These are phyloP conservation scores for Trifolium dubium DNA, from an alignment of 306 rosid species.

Conservation along the genomic window DNA sequence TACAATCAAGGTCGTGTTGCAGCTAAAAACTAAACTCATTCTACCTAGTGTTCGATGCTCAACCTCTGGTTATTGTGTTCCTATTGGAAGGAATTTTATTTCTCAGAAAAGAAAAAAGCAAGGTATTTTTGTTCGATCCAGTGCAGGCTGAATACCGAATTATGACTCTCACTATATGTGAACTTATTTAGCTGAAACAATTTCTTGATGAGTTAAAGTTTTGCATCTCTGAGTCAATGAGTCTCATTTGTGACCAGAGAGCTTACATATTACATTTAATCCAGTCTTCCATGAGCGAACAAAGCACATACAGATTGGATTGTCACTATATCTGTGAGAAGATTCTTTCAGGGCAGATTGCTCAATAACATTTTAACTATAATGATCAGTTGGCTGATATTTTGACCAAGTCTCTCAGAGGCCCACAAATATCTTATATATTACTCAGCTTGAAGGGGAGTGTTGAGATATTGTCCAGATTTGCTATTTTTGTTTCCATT, in stretches of 20 bases:
- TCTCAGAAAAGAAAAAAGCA: no score
- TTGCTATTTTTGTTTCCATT: no score
- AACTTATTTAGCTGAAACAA: background rate
- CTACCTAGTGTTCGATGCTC: no score
- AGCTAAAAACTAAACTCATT: no score
- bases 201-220: background rate
- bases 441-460: background rate
- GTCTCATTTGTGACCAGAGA: background rate
- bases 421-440: background rate
- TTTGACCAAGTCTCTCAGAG: background rate
- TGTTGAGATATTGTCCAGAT: background rate
- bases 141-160: background rate
- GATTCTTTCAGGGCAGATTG: background rate
- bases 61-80: no score
- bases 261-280: background rate
- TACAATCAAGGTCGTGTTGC: no score
- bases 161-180: background rate
- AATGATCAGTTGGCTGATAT: background rate
- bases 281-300: background rate
- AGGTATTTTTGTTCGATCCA: background rate
- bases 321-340: background rate
- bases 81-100: no score
- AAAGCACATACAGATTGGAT: background rate
- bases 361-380: background rate
- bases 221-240: background rate